Conservation (phyloP, 2,329 filamentous ascomycete species). For the Dothideomycetes sp. region DNA sequence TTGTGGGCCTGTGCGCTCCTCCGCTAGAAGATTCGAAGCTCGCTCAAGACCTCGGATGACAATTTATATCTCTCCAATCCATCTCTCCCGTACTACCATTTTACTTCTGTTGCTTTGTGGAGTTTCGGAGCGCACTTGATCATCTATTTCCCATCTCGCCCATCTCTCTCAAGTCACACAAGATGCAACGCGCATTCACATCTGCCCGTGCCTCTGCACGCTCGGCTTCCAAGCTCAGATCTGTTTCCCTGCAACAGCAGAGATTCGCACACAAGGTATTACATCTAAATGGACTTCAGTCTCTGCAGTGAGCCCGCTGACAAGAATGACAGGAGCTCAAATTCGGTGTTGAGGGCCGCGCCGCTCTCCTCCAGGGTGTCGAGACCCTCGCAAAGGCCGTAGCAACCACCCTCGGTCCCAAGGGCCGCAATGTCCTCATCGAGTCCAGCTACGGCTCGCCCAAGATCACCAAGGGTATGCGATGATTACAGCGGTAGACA, state of each 20-base stretch:
- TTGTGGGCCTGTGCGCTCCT: too few species aligned
- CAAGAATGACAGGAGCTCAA: conserved; percentile 85
- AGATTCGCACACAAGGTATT: conserved; percentile 99
- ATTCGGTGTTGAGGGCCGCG: conserved; percentile 91
- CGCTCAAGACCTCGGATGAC: background rate
- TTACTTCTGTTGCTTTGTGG: conserved; percentile 6
- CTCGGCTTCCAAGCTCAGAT: conserved; percentile 44
- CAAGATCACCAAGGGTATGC: conserved; percentile 96
- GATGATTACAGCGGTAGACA: background rate
- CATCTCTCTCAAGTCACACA: conserved; percentile 5
- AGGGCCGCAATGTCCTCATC: conserved; percentile 96
- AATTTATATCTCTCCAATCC: background rate
- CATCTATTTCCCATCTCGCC: background rate
- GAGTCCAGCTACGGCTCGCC: conserved; percentile 97
- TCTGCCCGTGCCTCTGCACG: conserved; percentile 73
- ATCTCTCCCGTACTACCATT: background rate
- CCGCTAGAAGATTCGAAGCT: too few species aligned
- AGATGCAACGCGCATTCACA: conserved; percentile 90
- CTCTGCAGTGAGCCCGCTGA: too few species aligned
- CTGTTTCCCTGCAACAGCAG: conserved; percentile 66
- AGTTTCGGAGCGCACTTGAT: conserved; percentile 7
- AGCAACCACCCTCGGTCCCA: conserved; percentile 89
- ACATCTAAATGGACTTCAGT: too few species aligned
- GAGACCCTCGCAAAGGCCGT: conserved; percentile 96
- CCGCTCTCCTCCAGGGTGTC: conserved; percentile 80